Evolutionary conservation across 192 early-diverging fungal species (phyloP).

Genomic region (Coemansia sp.): DNA sequence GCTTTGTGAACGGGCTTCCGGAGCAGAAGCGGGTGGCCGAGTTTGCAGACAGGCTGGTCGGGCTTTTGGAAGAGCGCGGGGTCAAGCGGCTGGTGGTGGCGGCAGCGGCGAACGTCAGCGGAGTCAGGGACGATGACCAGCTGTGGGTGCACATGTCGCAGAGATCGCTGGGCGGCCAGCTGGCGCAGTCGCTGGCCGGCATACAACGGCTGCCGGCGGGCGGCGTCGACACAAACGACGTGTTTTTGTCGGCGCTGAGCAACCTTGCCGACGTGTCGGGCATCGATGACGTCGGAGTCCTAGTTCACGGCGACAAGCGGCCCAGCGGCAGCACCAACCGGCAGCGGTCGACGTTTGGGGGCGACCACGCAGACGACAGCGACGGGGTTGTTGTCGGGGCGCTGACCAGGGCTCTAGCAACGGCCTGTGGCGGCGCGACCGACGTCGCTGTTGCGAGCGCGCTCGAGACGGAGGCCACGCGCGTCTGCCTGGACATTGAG

Average conservation of each 20-base stretch:
- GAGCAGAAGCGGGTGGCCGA: slow-evolving; percentile 23
- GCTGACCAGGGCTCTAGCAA: slow-evolving; percentile 16
- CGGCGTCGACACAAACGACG: slow-evolving; percentile 29
- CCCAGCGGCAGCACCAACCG: slow-evolving; percentile 36
- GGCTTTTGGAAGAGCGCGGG: slow-evolving; percentile 17
- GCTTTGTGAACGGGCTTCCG: slow-evolving; percentile 42
- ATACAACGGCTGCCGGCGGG: slow-evolving; percentile 6
- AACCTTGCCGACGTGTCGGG: slow-evolving; percentile 20
- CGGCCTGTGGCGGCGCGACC: slow-evolving; percentile 1
- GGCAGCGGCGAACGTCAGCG: slow-evolving; percentile 27
- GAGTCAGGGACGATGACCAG: slow-evolving; percentile 16
- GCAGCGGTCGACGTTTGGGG: slow-evolving; percentile 37
- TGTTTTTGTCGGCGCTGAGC: slow-evolving; percentile 26
- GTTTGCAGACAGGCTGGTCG: slow-evolving; percentile 27
- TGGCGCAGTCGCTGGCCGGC: slow-evolving; percentile 1
- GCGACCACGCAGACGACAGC: slow-evolving; percentile 29
- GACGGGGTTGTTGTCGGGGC: slow-evolving; percentile 18
- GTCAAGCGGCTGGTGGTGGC: slow-evolving; percentile 31
- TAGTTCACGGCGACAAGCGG: slow-evolving; percentile 40
- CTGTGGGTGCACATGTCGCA: slow-evolving; percentile 14
- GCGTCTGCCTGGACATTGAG: slow-evolving; percentile 32
- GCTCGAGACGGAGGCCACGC: slow-evolving; percentile 13
- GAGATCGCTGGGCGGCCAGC: neutral
- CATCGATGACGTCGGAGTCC: slow-evolving; percentile 15
- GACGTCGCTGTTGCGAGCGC: neutral